Evolutionary conservation across 805 yeast species (phyloP), one percentile per base, ranked within the genome.

Genomic region (Lipomyces orientalis): DNA sequence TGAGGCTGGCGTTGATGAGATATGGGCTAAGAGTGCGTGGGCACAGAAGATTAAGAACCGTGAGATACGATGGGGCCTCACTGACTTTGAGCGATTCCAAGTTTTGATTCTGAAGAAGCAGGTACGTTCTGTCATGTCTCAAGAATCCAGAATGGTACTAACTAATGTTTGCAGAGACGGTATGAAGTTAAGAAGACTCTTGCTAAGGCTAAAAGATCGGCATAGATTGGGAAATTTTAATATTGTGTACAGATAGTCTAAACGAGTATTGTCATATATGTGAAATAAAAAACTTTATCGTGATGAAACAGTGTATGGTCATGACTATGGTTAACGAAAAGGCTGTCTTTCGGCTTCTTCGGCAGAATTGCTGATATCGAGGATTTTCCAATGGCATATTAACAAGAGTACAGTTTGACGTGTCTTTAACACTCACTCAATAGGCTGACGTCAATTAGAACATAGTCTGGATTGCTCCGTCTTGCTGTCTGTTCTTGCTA

Each of bases 1-100:
- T 79, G 91, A 95, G 81, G 89, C 96, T 78, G 93, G 88, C 77
- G 86, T 94, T 77, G 89, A 88, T 77, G 86, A 87, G 80, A 91
- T 94, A 85, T 95, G 98, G 98, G 88, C 90, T 76, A 85, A 90
- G 78, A 85, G 98, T 74, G 82, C 97, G 65, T 93, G 98, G 98
- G 98, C 99, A 81, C 91, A 94, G 90, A 93, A 93, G 88, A 90
- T 95, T 79, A 97, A 96, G 81, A 90, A 91, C 84, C 92, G 91
- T 85, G 89, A 90, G 84, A 91, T 89, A 84, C 91, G 99, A 88
- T 84, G 96, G 79, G 86, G 89, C 81, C 90, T 96, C 83, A 81
- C 94, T 77, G 99, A 95, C 85, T 95, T 95, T 80, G 97, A 95
- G 88, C 93, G 99, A 89, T 95, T 95, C 97, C 97, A 94, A 88